A percentile compares a stretch with the other conserved stretches of the same genome.
phyloP scores from a whole-genome alignment of 257 asterid species.

The Agastache rugosa region DNA sequence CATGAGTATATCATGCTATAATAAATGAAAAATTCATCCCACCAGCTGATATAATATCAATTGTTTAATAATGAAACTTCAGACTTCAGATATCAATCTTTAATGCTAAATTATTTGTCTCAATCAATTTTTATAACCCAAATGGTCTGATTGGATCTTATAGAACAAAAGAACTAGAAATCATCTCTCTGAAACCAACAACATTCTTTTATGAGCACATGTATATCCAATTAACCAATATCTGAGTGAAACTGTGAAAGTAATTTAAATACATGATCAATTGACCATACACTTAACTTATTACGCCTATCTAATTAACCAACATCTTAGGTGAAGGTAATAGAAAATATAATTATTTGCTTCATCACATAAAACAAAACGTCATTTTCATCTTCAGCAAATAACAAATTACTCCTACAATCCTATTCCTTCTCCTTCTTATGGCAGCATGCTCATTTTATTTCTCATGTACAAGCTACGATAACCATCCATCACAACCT shows the following conservation, averaged over 20 bases:
- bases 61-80: neutral
- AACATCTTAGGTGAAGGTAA: conserved; percentile 14
- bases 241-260: neutral
- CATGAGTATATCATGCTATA: neutral
- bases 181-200: neutral
- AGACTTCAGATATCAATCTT: conserved; percentile 10
- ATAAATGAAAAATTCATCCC: conserved; percentile 2
- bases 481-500: conserved; percentile 11
- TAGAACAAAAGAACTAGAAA: conserved; percentile 16
- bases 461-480: conserved; percentile 11
- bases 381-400: conserved; percentile 25
- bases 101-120: neutral
- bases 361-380: conserved; percentile 3
- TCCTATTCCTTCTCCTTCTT: conserved; percentile 20
- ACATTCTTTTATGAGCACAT: neutral
- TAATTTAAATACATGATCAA: neutral
- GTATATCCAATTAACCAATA: conserved; percentile 13
- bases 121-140: conserved; percentile 10
- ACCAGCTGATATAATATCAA: neutral
- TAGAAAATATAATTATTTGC: conserved; percentile 7
- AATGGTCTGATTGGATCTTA: conserved; percentile 9
- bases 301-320: neutral
- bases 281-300: conserved; percentile 19
- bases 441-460: conserved; percentile 23
- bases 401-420: neutral